Percentiles rank a stretch among this genome's conserved stretches.
Conservation (phyloP, 768 basidiomycete genomes). For the Mrakia hoshinonis region DNA sequence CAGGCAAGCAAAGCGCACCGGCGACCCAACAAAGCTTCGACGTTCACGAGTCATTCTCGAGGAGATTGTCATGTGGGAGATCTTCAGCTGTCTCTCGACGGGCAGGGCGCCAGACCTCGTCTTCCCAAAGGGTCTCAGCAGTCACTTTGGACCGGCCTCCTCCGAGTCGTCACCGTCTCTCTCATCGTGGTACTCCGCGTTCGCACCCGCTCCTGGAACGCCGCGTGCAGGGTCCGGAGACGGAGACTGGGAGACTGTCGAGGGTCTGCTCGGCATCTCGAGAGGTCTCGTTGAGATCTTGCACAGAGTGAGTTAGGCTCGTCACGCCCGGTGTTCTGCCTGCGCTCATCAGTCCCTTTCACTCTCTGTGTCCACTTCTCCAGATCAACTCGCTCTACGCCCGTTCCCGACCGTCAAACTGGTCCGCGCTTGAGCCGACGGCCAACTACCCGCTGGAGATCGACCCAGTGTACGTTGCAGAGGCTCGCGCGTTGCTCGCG, state of each 20-base stretch:
- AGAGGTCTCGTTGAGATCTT: slow-evolving; percentile 2
- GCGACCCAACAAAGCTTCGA: neutral
- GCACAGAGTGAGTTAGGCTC: neutral
- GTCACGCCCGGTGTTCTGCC: neutral
- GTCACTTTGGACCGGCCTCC: too few relatives aligned
- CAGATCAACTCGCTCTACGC: slow-evolving; percentile 14
- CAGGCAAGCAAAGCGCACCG: neutral
- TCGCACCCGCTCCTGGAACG: neutral
- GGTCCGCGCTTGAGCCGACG: neutral
- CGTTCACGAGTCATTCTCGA: neutral
- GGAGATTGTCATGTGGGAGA: slow-evolving; percentile 5
- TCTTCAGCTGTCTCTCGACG: slow-evolving; percentile 12
- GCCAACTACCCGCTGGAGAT: neutral
- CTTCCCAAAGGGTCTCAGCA: neutral
- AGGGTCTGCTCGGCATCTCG: neutral
- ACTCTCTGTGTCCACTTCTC: neutral
- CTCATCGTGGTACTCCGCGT: neutral
- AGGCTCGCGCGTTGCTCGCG: neutral
- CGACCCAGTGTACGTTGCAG: neutral
- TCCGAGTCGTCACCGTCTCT: neutral
- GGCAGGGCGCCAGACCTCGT: slow-evolving; percentile 5
- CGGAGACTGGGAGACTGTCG: slow-evolving; percentile 11
- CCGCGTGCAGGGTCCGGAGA: neutral
- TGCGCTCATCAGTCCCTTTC: neutral
- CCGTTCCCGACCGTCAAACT: neutral